Evolutionary conservation across 108 stramenopile species (phyloP).

Genomic region (Discostella pseudostelligera): DNA sequence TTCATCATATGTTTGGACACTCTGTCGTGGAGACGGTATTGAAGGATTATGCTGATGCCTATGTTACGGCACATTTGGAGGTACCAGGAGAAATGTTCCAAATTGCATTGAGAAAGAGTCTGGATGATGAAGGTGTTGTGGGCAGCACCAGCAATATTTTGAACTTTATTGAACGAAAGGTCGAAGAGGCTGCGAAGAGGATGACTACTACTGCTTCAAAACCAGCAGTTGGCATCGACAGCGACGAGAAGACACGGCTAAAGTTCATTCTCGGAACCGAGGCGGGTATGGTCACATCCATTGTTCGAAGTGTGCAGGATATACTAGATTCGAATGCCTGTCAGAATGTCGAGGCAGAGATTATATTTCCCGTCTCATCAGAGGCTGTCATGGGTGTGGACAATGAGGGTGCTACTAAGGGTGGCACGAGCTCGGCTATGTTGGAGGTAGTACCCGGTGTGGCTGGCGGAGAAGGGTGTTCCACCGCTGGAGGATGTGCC

Average conservation of each 20-base stretch:
- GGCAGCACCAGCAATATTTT: constrained; percentile 93
- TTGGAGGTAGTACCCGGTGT: constrained; percentile 88
- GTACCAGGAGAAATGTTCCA: constrained; percentile 98
- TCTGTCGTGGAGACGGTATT: constrained; percentile 72
- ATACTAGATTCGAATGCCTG: constrained; percentile 56
- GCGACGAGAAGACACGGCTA: constrained; percentile 53
- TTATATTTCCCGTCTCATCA: constrained; percentile 94
- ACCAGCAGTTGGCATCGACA: too few relatives aligned
- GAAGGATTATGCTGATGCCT: constrained; percentile 72
- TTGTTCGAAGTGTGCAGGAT: constrained; percentile 85
- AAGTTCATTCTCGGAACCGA: constrained; percentile 91
- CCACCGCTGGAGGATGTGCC: constrained; percentile 94
- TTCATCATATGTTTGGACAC: constrained; percentile 95
- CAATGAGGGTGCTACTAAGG: constrained; percentile 40
- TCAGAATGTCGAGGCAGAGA: constrained; percentile 73
- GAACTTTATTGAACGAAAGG: constrained; percentile 87
- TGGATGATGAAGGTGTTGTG: constrained; percentile 81
- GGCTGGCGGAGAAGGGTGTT: constrained; percentile 91
- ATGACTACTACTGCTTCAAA: too few relatives aligned
- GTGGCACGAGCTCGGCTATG: background rate
- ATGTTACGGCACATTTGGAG: constrained; percentile 93
- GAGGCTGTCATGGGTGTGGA: constrained; percentile 83
- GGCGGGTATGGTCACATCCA: constrained; percentile 94
- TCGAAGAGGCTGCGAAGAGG: constrained; percentile 68
- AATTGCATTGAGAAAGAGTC: constrained; percentile 85